Evolutionary conservation across 345 rosid genomes (phyloP), one percentile per base, ranked within the genome.

Genomic region (Eucalyptus marginata): DNA sequence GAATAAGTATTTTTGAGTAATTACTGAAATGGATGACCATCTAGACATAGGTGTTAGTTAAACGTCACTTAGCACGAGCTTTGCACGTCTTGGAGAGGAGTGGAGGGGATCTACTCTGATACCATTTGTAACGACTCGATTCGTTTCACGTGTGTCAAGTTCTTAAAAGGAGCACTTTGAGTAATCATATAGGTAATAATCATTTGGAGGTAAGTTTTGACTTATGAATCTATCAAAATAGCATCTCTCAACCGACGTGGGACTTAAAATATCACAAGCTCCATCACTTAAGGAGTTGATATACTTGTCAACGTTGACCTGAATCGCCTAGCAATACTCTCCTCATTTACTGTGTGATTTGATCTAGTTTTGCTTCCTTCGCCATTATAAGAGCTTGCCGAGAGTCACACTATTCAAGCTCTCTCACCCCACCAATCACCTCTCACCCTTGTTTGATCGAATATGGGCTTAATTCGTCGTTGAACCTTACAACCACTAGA

Each of bases 211-310:
- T 36, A 36, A 10, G 7, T 20, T 27, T 18, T 18, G 14, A 36
- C 15, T 36, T 18, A 18, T 20, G 27, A 18, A 36, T 71, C 8
- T 36, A 71, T 36, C 44, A 9, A 18, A 33, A 36, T 33, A 18
- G 14, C 4, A 71, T 71, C 27, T 36, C 3, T 7, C 1, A 3
- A 8, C 3, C 0, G 0, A 15, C 2, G 2, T 31, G 81, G 11
- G 4, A 71, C 46, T 71, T 71, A 43, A 10, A 36, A 36, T 71
- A 36, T 71, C 46, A 3, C 8, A 71, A 18, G 13, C 25, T 36
- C 44, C 83, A 18, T 31, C 83, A 71, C 27, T 71, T 18, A 36
- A 71, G 22, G 5, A 33, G 10, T 10, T 17, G 10, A 16, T 8
- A 44, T 17, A 33, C 44, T 68, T 20, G 1, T 68, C 44, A 68